phyloP scores from a whole-genome alignment of 495 filamentous ascomycete genomes.

The Annulohypoxylon stygium region DNA sequence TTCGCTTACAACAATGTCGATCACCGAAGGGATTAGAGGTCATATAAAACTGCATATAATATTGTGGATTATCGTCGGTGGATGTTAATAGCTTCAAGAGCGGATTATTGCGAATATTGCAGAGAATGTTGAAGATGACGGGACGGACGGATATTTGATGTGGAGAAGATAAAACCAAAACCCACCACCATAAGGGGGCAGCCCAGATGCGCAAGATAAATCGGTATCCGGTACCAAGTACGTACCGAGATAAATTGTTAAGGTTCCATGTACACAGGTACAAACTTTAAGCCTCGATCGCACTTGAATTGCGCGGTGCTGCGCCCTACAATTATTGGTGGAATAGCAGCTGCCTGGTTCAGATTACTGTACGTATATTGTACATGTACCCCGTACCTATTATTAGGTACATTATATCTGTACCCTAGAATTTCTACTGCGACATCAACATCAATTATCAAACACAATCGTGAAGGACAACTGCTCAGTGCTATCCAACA shows the following conservation, averaged over 20 bases:
- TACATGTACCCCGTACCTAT: slow-evolving; percentile 33
- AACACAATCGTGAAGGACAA: slow-evolving; percentile 9
- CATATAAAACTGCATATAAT: slow-evolving; percentile 1
- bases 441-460: slow-evolving; percentile 23
- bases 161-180: slow-evolving; percentile 5
- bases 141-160: not conserved
- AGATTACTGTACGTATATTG: slow-evolving; percentile 31
- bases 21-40: not conserved
- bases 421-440: slow-evolving; percentile 12
- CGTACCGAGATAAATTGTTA: slow-evolving; percentile 19
- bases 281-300: slow-evolving; percentile 30
- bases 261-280: slow-evolving; percentile 22
- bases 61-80: slow-evolving; percentile 15
- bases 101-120: not conserved
- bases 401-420: slow-evolving; percentile 31
- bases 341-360: slow-evolving; percentile 20
- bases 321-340: slow-evolving; percentile 25
- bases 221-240: not conserved
- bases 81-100: slow-evolving; percentile 15
- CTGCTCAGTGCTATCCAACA: not conserved
- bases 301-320: slow-evolving; percentile 7
- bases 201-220: not conserved
- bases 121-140: slow-evolving; percentile 12
- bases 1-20: slow-evolving; percentile 12
- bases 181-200: not conserved